A percentile compares a stretch with the other conserved stretches of the same genome.
These are phyloP conservation scores for Triticum urartu DNA, from an alignment of 176 grass and related monocot species.

Conservation along the genomic window DNA sequence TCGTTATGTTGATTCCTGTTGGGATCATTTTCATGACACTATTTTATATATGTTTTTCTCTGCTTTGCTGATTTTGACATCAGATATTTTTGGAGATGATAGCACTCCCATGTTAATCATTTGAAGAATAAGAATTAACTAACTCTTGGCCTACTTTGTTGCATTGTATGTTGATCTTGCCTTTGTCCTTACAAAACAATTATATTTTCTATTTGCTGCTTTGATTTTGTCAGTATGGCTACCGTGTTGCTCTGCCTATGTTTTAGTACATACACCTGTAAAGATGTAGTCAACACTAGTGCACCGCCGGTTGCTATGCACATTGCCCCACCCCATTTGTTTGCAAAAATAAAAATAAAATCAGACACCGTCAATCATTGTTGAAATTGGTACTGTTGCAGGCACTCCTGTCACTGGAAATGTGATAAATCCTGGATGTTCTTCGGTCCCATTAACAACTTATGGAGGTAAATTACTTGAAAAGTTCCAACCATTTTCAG, in stretches of 20 bases:
- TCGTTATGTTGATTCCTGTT: not conserved
- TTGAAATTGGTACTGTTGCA: not conserved
- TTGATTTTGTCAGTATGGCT: too few species aligned
- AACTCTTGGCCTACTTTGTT: not conserved
- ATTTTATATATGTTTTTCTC: not conserved
- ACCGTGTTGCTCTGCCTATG: too few species aligned
- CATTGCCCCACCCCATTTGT: not conserved
- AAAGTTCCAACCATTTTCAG: not conserved
- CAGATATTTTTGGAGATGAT: not conserved
- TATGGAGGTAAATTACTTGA: not conserved
- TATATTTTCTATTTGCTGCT: not conserved
- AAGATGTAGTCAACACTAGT: not conserved
- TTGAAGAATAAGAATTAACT: not conserved
- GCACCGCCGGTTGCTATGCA: not conserved
- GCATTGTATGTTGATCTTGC: not conserved
- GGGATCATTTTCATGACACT: not conserved
- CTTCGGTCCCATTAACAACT: not conserved
- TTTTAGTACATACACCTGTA: too few species aligned
- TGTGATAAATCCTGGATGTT: not conserved
- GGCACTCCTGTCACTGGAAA: not conserved
- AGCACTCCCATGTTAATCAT: not conserved
- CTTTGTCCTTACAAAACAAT: not conserved
- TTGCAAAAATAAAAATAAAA: not conserved
- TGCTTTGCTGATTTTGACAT: not conserved
- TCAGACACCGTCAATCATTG: not conserved